phyloP scores from a whole-genome alignment of 2,329 filamentous ascomycete species.

The Fusarium sp. region DNA sequence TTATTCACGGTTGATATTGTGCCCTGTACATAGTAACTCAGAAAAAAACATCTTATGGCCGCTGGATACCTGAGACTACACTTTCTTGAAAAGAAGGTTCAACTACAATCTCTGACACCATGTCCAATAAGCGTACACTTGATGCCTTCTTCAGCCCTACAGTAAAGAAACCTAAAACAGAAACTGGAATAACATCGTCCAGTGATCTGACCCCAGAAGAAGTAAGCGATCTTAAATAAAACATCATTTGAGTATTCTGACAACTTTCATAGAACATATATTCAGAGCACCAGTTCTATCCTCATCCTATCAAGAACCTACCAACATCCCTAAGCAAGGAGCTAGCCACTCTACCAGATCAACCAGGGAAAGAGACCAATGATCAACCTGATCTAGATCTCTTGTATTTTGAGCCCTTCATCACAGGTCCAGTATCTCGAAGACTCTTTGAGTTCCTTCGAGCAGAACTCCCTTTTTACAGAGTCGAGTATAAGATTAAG shows the following conservation, averaged over 20 bases:
- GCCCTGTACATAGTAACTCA: not conserved
- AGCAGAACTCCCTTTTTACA: constrained; percentile 78
- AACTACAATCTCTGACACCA: not conserved
- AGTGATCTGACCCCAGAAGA: constrained; percentile 10
- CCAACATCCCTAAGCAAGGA: constrained; percentile 53
- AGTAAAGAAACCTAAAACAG: constrained; percentile 41
- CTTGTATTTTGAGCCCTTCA: constrained; percentile 79
- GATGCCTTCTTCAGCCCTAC: constrained; percentile 71
- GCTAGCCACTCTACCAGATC: constrained; percentile 60
- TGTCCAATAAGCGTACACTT: constrained; percentile 64
- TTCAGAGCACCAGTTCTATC: constrained; percentile 60
- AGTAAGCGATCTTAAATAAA: not conserved
- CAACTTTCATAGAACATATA: constrained; percentile 33
- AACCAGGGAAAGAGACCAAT: constrained; percentile 66
- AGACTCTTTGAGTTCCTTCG: constrained; percentile 78
- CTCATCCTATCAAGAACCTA: constrained; percentile 61
- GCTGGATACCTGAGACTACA: no score
- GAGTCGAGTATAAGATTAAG: constrained; percentile 78
- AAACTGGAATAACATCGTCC: not conserved
- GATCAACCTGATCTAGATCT: constrained; percentile 78
- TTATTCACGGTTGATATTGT: not conserved
- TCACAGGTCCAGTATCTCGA: constrained; percentile 65
- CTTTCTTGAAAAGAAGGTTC: not conserved
- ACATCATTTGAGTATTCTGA: not conserved
- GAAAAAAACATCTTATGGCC: not conserved